phyloP scores from a whole-genome alignment of 306 rosid genomes.

The Psophocarpus tetragonolobus region DNA sequence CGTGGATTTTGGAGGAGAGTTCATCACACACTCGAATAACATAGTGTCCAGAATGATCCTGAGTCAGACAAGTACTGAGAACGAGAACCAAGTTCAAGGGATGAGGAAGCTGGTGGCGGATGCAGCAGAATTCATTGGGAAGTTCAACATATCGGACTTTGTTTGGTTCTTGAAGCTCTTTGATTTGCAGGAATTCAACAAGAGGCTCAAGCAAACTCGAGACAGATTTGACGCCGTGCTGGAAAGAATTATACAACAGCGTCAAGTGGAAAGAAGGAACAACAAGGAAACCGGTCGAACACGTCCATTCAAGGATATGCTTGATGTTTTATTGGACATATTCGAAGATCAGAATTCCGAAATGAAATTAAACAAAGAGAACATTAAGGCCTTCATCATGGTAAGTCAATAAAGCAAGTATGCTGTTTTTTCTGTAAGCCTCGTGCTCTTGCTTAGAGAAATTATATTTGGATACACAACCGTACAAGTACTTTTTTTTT shows the following conservation, averaged over 20 bases:
- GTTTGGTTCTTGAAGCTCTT: slow-evolving; percentile 53
- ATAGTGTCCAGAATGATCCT: slow-evolving; percentile 54
- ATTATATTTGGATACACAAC: not conserved
- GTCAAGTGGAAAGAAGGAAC: slow-evolving; percentile 34
- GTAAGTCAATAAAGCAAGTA: slow-evolving; percentile 21
- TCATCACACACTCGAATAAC: slow-evolving; percentile 40
- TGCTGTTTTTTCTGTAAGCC: not conserved
- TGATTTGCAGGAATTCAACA: slow-evolving; percentile 55
- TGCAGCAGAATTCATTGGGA: slow-evolving; percentile 41
- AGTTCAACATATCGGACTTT: slow-evolving; percentile 58
- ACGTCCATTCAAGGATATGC: slow-evolving; percentile 43
- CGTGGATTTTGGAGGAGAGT: slow-evolving; percentile 47
- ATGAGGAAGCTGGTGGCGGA: slow-evolving; percentile 47
- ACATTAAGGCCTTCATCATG: slow-evolving; percentile 64
- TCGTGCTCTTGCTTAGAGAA: not conserved
- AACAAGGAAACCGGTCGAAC: slow-evolving; percentile 11
- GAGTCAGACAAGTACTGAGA: slow-evolving; percentile 37
- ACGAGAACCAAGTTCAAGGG: slow-evolving; percentile 36
- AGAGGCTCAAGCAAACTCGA: slow-evolving; percentile 34
- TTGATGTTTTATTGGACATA: slow-evolving; percentile 42
- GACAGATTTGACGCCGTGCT: slow-evolving; percentile 48
- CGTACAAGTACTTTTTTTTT: too few relatives aligned
- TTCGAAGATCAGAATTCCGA: slow-evolving; percentile 48
- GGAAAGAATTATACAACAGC: slow-evolving; percentile 54
- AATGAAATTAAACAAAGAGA: slow-evolving; percentile 49